phyloP scores from a whole-genome alignment of 2,329 filamentous ascomycete genomes.

The Beauveria scarabaeidicola region DNA sequence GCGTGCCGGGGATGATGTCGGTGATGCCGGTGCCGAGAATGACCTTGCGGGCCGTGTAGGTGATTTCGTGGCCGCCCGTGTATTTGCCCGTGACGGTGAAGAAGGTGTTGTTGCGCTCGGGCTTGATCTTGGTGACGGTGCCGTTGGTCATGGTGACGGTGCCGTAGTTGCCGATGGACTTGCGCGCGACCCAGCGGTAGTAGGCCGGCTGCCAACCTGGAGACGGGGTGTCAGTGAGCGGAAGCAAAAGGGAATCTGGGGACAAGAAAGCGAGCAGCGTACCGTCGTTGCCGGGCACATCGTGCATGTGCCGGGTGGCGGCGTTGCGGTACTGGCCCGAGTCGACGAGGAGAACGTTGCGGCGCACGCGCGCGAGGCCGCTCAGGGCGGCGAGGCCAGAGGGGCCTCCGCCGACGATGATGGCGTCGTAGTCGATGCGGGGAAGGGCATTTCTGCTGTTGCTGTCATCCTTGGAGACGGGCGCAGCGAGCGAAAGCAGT shows the following conservation, averaged over 20 bases:
- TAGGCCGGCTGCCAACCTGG: conserved; percentile 44
- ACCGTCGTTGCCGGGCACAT: conserved; percentile 54
- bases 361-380: conserved; percentile 48
- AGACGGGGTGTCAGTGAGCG: neutral
- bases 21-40: conserved; percentile 49
- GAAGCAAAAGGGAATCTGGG: too few relatives aligned
- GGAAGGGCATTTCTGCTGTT: neutral
- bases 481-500: conserved; percentile 13
- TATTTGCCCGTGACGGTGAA: conserved; percentile 15
- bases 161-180: conserved; percentile 42
- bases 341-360: conserved; percentile 48
- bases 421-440: conserved; percentile 38
- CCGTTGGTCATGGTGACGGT: conserved; percentile 43
- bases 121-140: conserved; percentile 38
- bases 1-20: conserved; percentile 46
- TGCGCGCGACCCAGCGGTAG: conserved; percentile 45
- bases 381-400: conserved; percentile 46
- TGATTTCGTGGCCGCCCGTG: conserved; percentile 14
- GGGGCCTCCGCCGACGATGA: conserved; percentile 51
- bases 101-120: conserved; percentile 30
- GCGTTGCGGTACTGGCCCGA: conserved; percentile 50
- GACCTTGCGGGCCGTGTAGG: conserved; percentile 42
- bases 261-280: conserved; percentile 7
- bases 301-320: conserved; percentile 50
- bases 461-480: conserved; percentile 4